phyloP scores from a whole-genome alignment of 768 basidiomycete species.

The Leccinum imitatum region DNA sequence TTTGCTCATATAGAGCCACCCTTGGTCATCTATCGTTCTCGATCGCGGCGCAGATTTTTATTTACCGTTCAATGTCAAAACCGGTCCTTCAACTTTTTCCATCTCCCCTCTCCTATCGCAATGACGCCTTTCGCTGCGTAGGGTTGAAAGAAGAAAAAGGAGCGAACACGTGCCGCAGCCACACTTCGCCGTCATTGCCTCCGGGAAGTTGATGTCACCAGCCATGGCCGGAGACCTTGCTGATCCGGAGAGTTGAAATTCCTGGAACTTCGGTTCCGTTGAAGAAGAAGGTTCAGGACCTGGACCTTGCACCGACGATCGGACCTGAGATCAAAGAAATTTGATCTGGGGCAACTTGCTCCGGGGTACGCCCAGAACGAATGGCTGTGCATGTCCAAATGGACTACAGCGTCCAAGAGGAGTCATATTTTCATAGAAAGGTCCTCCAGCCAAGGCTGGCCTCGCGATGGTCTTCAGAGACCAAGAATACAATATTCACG shows the following conservation, averaged over 20 bases:
- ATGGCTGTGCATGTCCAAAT: constrained; percentile 57
- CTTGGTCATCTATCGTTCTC: neutral
- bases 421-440: constrained; percentile 59
- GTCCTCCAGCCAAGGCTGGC: neutral
- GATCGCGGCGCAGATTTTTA: neutral
- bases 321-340: constrained; percentile 75
- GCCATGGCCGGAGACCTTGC: constrained; percentile 60
- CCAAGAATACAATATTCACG: constrained; percentile 65
- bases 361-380: constrained; percentile 56
- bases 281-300: constrained; percentile 55
- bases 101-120: constrained; percentile 56
- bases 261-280: constrained; percentile 56
- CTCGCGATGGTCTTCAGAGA: constrained; percentile 61
- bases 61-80: neutral
- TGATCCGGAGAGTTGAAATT: constrained; percentile 63
- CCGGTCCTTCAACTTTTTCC: constrained; percentile 58
- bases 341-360: constrained; percentile 66
- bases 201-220: constrained; percentile 53
- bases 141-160: constrained; percentile 46
- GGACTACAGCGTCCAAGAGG: constrained; percentile 39
- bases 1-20: neutral
- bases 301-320: constrained; percentile 69
- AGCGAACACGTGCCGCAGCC: constrained; percentile 43
- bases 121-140: constrained; percentile 52
- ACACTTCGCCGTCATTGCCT: constrained; percentile 58